Percentiles rank a stretch among this genome's conserved stretches.
Evolutionary conservation across 768 basidiomycete genomes (phyloP).

Genomic region (Calocera cornea): DNA sequence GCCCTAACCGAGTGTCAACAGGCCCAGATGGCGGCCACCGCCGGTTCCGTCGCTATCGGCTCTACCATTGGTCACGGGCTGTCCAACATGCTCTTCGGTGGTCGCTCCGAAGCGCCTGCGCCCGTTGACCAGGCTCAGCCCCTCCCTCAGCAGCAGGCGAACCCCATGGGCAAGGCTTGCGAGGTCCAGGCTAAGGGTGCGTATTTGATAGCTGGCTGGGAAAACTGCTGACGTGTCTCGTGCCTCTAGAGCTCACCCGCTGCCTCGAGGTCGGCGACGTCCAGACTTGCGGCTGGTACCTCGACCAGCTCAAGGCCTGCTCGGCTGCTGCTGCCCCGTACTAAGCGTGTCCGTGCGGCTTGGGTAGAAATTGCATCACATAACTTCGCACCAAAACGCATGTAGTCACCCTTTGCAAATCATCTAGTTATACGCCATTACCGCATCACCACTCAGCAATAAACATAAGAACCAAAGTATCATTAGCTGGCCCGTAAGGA

Average conservation of each 20-base stretch:
- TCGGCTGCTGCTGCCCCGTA: slow-evolving; percentile 18
- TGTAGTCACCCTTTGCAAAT: neutral
- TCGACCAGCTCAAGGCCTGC: slow-evolving; percentile 69
- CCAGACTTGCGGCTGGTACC: slow-evolving; percentile 70
- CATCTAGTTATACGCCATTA: neutral
- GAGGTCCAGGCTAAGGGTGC: slow-evolving; percentile 70
- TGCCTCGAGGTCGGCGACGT: slow-evolving; percentile 74
- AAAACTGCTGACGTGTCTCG: neutral
- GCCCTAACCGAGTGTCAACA: neutral
- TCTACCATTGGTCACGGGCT: slow-evolving; percentile 84
- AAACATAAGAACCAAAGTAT: neutral
- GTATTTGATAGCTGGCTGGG: slow-evolving; percentile 9
- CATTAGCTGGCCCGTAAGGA: neutral
- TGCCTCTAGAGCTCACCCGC: slow-evolving; percentile 56
- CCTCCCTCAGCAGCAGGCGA: slow-evolving; percentile 31
- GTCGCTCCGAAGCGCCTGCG: slow-evolving; percentile 33
- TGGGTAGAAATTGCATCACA: neutral
- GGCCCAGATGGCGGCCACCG: slow-evolving; percentile 30
- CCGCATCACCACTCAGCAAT: neutral
- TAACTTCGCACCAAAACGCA: neutral
- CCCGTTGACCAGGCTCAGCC: slow-evolving; percentile 37
- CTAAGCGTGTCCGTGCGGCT: slow-evolving; percentile 4
- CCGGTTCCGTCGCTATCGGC: slow-evolving; percentile 78
- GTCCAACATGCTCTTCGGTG: slow-evolving; percentile 79
- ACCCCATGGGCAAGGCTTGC: slow-evolving; percentile 38